These are phyloP conservation scores for Eucalyptus caleyi DNA, from an alignment of 345 rosid genomes.

Conservation along the genomic window DNA sequence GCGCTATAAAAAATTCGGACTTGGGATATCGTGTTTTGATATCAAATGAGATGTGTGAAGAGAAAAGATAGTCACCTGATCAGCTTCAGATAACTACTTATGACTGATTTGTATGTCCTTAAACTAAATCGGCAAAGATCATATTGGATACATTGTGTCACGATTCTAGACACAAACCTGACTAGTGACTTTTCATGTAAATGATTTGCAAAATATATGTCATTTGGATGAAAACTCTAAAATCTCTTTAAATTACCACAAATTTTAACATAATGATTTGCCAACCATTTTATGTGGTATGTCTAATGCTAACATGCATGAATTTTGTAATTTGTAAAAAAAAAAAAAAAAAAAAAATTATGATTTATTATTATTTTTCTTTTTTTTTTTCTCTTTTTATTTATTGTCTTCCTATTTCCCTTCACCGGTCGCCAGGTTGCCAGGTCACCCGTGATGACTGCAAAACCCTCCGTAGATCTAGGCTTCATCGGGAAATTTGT, in stretches of 20 bases:
- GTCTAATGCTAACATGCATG: rapidly evolving
- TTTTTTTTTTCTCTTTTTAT: too few relatives aligned
- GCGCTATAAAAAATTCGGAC: not conserved
- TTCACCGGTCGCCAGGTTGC: rapidly evolving
- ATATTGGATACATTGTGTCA: not conserved
- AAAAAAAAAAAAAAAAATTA: too few relatives aligned
- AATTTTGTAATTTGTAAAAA: not conserved
- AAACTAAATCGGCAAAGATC: too few relatives aligned
- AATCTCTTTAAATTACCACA: not conserved
- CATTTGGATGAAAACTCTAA: not conserved
- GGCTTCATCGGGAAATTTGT: not conserved
- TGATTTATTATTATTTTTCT: too few relatives aligned
- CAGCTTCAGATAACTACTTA: not conserved
- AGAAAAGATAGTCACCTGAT: not conserved
- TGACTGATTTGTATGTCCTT: not conserved
- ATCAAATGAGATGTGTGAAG: not conserved
- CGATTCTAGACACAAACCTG: not conserved
- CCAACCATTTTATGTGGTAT: not conserved
- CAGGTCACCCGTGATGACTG: not conserved
- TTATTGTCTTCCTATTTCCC: too few relatives aligned
- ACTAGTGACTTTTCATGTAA: not conserved
- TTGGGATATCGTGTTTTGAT: not conserved
- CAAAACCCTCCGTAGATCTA: not conserved
- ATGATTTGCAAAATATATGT: not conserved
- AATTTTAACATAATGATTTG: not conserved